A percentile compares a stretch with the other conserved stretches of the same genome.
phyloP scores from a whole-genome alignment of 2,329 filamentous ascomycete species.

The Fusarium euwallaceae region DNA sequence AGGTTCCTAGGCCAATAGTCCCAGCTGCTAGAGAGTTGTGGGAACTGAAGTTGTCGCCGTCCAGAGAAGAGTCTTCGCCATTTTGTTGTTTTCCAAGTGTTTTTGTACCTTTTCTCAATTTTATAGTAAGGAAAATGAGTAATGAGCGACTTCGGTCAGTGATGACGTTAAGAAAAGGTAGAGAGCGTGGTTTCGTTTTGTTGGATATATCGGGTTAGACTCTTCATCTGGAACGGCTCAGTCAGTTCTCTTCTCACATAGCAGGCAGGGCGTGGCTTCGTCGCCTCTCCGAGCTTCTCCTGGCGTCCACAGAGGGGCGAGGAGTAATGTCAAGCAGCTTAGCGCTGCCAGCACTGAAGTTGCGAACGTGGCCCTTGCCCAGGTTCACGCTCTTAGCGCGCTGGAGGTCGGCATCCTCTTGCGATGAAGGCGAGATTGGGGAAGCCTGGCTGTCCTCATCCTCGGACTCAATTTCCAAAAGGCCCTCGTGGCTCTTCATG shows the following conservation, averaged over 20 bases:
- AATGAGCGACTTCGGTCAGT: slow-evolving; percentile 53
- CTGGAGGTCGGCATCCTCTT: slow-evolving; percentile 60
- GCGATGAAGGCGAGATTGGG: slow-evolving; percentile 45
- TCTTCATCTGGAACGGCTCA: slow-evolving; percentile 39
- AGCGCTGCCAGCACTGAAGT: slow-evolving; percentile 83
- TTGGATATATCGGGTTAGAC: slow-evolving; percentile 29
- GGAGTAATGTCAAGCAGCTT: slow-evolving; percentile 77
- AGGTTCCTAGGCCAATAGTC: slow-evolving; percentile 11
- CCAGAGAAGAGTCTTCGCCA: slow-evolving; percentile 40
- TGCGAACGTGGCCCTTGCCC: slow-evolving; percentile 74
- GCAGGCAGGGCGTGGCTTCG: slow-evolving; percentile 37
- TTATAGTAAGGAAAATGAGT: slow-evolving; percentile 46
- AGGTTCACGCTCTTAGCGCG: slow-evolving; percentile 80
- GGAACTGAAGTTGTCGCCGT: slow-evolving; percentile 7
- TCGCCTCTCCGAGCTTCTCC: slow-evolving; percentile 52
- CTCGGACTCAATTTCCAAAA: slow-evolving; percentile 59
- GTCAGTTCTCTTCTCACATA: slow-evolving; percentile 36
- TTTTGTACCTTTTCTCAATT: slow-evolving; percentile 31
- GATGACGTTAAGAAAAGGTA: slow-evolving; percentile 37
- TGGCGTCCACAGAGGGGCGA: slow-evolving; percentile 65
- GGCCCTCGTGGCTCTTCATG: slow-evolving; percentile 66
- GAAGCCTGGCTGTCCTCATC: slow-evolving; percentile 50
- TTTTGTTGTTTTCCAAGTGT: slow-evolving; percentile 39
- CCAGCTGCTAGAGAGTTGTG: slow-evolving; percentile 9
- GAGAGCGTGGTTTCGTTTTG: slow-evolving; percentile 36